Conservation (phyloP, 148 eudicot genomes). For the Rhododendron griersonianum region DNA sequence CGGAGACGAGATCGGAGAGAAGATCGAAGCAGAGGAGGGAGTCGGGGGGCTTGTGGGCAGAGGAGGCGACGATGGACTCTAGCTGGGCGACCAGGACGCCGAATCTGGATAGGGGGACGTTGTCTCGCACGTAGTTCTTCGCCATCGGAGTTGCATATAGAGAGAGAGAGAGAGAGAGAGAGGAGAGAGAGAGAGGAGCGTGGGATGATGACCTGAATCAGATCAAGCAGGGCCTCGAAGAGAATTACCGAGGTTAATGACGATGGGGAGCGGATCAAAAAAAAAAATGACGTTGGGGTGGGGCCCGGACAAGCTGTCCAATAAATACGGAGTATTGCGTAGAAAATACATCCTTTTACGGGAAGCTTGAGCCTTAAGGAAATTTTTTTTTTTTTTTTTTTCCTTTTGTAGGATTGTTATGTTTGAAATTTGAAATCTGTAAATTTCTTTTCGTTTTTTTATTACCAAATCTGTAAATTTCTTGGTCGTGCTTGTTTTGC, state of each 20-base stretch:
- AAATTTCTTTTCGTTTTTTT: too few species aligned
- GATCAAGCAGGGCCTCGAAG: background rate
- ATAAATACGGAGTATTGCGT: too few species aligned
- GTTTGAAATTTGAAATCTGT: too few species aligned
- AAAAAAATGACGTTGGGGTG: too few species aligned
- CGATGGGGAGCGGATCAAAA: too few species aligned
- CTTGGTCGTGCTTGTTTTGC: too few species aligned
- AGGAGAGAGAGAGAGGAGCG: background rate
- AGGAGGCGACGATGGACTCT: constrained; percentile 84
- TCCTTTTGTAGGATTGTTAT: too few species aligned
- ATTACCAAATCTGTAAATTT: too few species aligned
- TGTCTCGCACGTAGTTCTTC: constrained; percentile 46
- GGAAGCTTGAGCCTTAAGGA: too few species aligned
- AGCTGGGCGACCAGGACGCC: constrained; percentile 89
- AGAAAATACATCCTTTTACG: too few species aligned
- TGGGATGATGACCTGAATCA: background rate
- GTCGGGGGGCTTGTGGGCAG: constrained; percentile 76
- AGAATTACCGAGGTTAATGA: background rate
- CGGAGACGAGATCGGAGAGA: constrained; percentile 87
- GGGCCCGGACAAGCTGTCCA: too few species aligned
- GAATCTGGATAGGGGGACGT: constrained; percentile 77
- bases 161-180: background rate
- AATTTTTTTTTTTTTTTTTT: too few species aligned
- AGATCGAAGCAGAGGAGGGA: constrained; percentile 93
- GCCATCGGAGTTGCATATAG: constrained; percentile 30